A percentile compares a stretch with the other conserved stretches of the same genome.
Conservation (phyloP, 352 stramenopile genomes). For the Bremia lactucae region DNA sequence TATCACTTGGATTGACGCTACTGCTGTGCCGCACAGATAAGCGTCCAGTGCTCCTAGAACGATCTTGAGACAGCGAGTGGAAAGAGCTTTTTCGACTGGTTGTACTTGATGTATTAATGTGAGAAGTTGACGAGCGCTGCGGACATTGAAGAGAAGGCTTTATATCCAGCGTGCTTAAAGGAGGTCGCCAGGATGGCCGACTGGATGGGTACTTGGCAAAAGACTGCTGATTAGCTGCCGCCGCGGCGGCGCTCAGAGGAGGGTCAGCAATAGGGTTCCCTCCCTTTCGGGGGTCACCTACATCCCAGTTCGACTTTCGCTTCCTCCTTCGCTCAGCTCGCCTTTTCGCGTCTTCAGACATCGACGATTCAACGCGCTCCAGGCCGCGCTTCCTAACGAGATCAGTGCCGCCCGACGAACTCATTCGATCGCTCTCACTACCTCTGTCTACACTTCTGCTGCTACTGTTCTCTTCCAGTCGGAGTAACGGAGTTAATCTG, state of each 20-base stretch:
- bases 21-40: slow-evolving; percentile 29
- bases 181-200: slow-evolving; percentile 49
- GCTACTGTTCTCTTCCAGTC: slow-evolving; percentile 17
- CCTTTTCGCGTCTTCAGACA: slow-evolving; percentile 49
- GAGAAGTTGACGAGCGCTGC: slow-evolving; percentile 33
- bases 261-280: slow-evolving; percentile 22
- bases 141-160: slow-evolving; percentile 31
- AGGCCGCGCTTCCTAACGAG: slow-evolving; percentile 32
- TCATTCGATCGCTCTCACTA: slow-evolving; percentile 9
- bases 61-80: slow-evolving; percentile 43
- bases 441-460: slow-evolving; percentile 16
- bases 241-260: slow-evolving; percentile 19
- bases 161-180: slow-evolving; percentile 48
- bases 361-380: slow-evolving; percentile 20
- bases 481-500: no score
- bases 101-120: slow-evolving; percentile 19
- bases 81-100: slow-evolving; percentile 28
- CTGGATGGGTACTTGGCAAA: slow-evolving; percentile 45
- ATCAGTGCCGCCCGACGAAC: slow-evolving; percentile 9
- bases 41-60: slow-evolving; percentile 35
- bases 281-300: slow-evolving; percentile 54
- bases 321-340: slow-evolving; percentile 52
- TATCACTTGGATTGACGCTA: no score
- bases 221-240: slow-evolving; percentile 33
- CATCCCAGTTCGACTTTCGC: slow-evolving; percentile 76